Conservation (phyloP, 345 rosid genomes). For the Brassica rapa region DNA sequence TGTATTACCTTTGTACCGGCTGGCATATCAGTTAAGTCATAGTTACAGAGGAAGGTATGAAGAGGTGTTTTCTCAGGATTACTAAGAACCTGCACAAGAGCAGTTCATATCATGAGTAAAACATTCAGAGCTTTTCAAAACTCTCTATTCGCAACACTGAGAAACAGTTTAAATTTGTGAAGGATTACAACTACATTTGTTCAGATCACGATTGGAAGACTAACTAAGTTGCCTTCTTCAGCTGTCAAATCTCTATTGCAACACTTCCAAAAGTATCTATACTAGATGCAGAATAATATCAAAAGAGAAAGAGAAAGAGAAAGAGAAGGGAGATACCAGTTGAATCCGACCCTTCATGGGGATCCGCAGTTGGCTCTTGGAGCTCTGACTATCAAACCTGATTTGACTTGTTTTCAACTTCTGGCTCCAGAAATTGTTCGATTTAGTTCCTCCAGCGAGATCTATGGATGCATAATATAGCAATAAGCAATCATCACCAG, state of each 20-base stretch:
- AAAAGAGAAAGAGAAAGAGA: slow-evolving; percentile 30
- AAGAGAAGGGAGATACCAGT: slow-evolving; percentile 54
- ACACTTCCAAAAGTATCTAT: slow-evolving; percentile 38
- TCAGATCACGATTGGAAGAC: slow-evolving; percentile 18
- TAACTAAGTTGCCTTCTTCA: slow-evolving; percentile 32
- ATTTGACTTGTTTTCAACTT: slow-evolving; percentile 51
- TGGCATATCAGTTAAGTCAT: slow-evolving; percentile 96
- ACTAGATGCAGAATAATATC: neutral
- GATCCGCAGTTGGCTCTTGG: slow-evolving; percentile 65
- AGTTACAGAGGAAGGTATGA: slow-evolving; percentile 91
- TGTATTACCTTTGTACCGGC: slow-evolving; percentile 52
- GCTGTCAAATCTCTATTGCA: slow-evolving; percentile 1
- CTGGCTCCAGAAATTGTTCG: slow-evolving; percentile 56
- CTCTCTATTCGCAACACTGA: neutral
- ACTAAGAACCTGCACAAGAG: slow-evolving; percentile 74
- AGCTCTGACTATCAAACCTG: slow-evolving; percentile 62
- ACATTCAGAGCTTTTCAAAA: neutral
- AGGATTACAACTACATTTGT: slow-evolving; percentile 13
- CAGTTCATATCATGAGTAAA: slow-evolving; percentile 24
- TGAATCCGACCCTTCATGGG: slow-evolving; percentile 97
- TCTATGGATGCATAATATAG: slow-evolving; percentile 84
- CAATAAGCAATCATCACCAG: slow-evolving; percentile 77
- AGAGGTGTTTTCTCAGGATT: slow-evolving; percentile 97
- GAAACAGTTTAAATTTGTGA: neutral
- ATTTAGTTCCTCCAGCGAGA: slow-evolving; percentile 58